A percentile compares a stretch with the other conserved stretches of the same genome.
These are phyloP conservation scores for Plasmopara viticola DNA, from an alignment of 352 stramenopile genomes.

Conservation along the genomic window DNA sequence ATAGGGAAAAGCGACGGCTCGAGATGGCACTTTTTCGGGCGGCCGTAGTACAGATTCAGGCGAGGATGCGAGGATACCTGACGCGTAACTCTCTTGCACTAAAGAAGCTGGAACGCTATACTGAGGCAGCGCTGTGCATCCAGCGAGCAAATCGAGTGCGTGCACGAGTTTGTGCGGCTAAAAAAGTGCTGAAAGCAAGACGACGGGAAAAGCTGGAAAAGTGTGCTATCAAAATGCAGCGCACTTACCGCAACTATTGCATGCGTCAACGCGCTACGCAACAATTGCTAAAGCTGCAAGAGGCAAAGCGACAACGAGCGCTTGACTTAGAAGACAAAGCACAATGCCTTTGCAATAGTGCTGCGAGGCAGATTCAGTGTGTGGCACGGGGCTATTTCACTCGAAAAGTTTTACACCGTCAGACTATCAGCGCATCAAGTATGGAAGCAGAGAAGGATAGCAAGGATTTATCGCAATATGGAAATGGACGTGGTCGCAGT, in stretches of 20 bases:
- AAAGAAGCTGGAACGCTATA: slow-evolving; percentile 22
- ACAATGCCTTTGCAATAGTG: slow-evolving; percentile 15
- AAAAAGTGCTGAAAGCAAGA: slow-evolving; percentile 29
- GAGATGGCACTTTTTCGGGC: slow-evolving; percentile 6
- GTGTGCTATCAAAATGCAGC: too few relatives aligned
- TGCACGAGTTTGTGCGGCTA: slow-evolving; percentile 33
- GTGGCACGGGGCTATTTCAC: slow-evolving; percentile 26
- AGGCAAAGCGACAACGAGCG: not conserved
- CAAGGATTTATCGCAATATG: too few relatives aligned
- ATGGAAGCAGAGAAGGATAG: too few relatives aligned
- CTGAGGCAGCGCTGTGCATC: slow-evolving; percentile 36
- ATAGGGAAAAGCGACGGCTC: too few relatives aligned
- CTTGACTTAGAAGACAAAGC: slow-evolving; percentile 21
- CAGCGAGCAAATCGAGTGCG: slow-evolving; percentile 39
- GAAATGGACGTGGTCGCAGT: too few relatives aligned
- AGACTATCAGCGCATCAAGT: too few relatives aligned
- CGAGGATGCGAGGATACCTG: slow-evolving; percentile 29
- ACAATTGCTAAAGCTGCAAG: too few relatives aligned
- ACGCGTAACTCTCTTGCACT: slow-evolving; percentile 13
- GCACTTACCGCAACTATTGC: too few relatives aligned
- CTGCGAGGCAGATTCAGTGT: slow-evolving; percentile 44
- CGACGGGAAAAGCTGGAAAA: slow-evolving; percentile 27
- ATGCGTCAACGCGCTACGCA: too few relatives aligned
- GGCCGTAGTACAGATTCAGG: slow-evolving; percentile 23
- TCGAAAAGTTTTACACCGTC: too few relatives aligned